These are phyloP conservation scores for Hyphodiscus sp. DNA, from an alignment of 2,329 filamentous ascomycete species.

Conservation along the genomic window DNA sequence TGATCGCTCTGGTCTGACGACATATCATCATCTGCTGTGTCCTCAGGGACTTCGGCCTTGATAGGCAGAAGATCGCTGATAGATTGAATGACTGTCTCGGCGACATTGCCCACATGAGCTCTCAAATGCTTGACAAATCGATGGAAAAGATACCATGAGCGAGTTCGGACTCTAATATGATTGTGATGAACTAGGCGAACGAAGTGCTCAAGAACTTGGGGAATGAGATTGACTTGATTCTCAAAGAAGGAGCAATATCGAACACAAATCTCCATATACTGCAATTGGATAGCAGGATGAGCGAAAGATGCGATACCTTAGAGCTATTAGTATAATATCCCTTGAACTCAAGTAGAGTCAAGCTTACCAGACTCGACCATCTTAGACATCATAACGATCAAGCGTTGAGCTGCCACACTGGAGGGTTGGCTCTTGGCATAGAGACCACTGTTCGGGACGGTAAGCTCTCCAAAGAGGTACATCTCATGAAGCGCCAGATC, in stretches of 20 bases:
- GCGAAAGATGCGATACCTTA: conserved; percentile 76
- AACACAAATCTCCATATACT: conserved; percentile 98
- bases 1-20: conserved; percentile 89
- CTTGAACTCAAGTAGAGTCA: background rate
- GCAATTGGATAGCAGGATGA: conserved; percentile 85
- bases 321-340: conserved; percentile 21
- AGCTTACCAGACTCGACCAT: conserved; percentile 84
- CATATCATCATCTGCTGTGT: conserved; percentile 80
- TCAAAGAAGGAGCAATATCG: conserved; percentile 93
- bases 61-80: conserved; percentile 84
- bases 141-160: conserved; percentile 96
- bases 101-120: conserved; percentile 77
- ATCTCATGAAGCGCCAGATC: conserved; percentile 93
- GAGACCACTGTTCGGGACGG: conserved; percentile 81
- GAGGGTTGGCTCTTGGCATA: conserved; percentile 79
- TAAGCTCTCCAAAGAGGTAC: conserved; percentile 90
- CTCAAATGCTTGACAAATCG: conserved; percentile 86
- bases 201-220: conserved; percentile 83
- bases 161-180: conserved; percentile 77
- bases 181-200: conserved; percentile 84
- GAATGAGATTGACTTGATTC: conserved; percentile 71
- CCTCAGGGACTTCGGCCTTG: conserved; percentile 78
- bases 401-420: conserved; percentile 68
- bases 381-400: conserved; percentile 88
- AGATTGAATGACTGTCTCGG: conserved; percentile 85